Base-by-base conservation (phyloP, 768 basidiomycete genomes). In the Leccinellum rugosiceps region DNA sequence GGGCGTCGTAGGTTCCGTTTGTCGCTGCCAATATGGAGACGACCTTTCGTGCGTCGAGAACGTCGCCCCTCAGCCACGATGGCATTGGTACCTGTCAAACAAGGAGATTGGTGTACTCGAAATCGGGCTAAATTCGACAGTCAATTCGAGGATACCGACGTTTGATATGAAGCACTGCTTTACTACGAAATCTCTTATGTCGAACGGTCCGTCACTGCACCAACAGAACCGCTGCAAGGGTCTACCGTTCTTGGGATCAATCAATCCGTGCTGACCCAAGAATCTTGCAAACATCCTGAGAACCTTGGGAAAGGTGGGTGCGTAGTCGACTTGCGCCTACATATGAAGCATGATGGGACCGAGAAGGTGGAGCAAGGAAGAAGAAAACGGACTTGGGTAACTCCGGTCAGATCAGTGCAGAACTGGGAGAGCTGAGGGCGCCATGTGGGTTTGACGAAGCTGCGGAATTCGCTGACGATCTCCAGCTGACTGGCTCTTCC, bases 81-180 rank as follows among this genome's bases (percentile, higher is more conserved):
- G 93, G 92, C 69, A 92, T 82, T 23, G 77, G 65, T 21, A 88
- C 76, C 84, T 88, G 71, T 56, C 55, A 60, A 63, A 53, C 48
- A 57, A 62, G 38, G 21, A 23, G 7, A 50, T 57, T 50, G 55
- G 41, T n/a, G 47, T n/a, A 43, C 26, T 61, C 32, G 66, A 53
- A 55, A 53, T 30, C 7, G 26, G n/a, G n/a, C 13, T 38, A 38
- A 28, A 55, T 54, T 58, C 23, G 50, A 56, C 51, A 30, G 10
- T 48, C 46, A 46, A 38, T 34, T 50, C 56, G 55, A 32, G 31
- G 55, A 62, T 55, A 75, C 77, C 61, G 55, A 87, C 88, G 71
- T 85, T 83, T 49, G 91, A 93, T 64, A 94, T 90, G 70, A 92
- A 93, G 68, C 87, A 92, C 70, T 94, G 92, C 71, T 94, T 94